Conservation (phyloP, 805 yeast genomes). For the Zygoascus bituminiphila region DNA sequence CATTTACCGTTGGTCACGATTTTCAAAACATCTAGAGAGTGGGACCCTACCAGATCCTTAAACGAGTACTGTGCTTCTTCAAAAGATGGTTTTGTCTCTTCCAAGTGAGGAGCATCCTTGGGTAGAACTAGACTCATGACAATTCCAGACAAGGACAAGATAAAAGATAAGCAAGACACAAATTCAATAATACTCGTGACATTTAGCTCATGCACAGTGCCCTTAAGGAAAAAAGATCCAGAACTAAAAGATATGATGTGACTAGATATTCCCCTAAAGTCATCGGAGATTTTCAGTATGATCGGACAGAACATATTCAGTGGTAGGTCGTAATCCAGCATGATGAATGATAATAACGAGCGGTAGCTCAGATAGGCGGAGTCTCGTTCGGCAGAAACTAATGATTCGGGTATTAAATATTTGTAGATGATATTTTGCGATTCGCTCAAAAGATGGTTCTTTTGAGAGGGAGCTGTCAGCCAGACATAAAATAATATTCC, state of each 20-base stretch:
- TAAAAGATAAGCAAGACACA: slow-evolving; percentile 3
- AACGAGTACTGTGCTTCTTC: slow-evolving; percentile 19
- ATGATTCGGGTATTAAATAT: background rate
- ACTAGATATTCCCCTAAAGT: background rate
- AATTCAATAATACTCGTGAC: slow-evolving; percentile 1
- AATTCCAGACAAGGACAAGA: slow-evolving; percentile 39
- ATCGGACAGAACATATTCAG: background rate
- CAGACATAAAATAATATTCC: slow-evolving; percentile 6
- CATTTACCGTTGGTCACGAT: slow-evolving; percentile 27
- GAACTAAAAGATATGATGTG: background rate
- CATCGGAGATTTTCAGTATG: background rate
- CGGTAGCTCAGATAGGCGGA: background rate
- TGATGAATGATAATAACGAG: background rate
- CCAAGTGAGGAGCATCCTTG: background rate
- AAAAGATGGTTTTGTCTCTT: background rate
- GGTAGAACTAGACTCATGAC: slow-evolving; percentile 36
- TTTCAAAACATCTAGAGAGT: slow-evolving; percentile 53
- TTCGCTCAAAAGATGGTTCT: background rate
- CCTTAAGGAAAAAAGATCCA: background rate
- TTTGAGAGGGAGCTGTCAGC: background rate
- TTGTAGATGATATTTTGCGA: background rate
- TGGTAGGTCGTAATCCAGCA: background rate
- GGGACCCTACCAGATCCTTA: slow-evolving; percentile 44
- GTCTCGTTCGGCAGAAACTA: background rate
- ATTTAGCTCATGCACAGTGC: background rate